These are phyloP conservation scores for Nannizzia gypsea DNA, from an alignment of 2,329 filamentous ascomycete genomes.

Conservation along the genomic window DNA sequence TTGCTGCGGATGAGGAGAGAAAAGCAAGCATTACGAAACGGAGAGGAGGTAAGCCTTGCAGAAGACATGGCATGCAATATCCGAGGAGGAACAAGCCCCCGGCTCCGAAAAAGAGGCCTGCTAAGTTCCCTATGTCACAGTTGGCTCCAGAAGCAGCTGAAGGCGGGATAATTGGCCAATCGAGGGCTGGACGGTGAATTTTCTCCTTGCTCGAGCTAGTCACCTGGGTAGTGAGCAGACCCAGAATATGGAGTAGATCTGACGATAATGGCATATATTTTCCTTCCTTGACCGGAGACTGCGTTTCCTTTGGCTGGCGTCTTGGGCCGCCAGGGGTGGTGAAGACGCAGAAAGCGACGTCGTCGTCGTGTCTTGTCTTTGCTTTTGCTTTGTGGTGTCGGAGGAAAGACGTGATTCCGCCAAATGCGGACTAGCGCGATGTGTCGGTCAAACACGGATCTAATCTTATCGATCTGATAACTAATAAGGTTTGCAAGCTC, in stretches of 20 bases:
- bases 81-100: not conserved
- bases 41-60: not conserved
- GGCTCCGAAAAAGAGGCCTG: not conserved
- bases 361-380: not conserved
- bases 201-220: not conserved
- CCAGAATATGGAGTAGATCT: too few relatives aligned
- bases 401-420: not conserved
- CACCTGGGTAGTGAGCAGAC: too few relatives aligned
- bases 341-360: not conserved
- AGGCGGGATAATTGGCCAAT: not conserved
- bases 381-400: not conserved
- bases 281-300: not conserved
- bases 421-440: not conserved
- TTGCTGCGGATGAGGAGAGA: not conserved
- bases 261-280: too few relatives aligned
- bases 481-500: constrained; percentile 8
- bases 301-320: not conserved
- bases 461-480: constrained; percentile 15
- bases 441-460: constrained; percentile 11
- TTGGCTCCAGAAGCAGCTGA: not conserved
- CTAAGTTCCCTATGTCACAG: too few relatives aligned
- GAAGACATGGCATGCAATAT: not conserved
- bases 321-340: too few relatives aligned
- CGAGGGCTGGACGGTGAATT: not conserved
- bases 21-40: not conserved